These are phyloP conservation scores for Lichtheimia ornata DNA, from an alignment of 371 early-diverging fungal genomes.

Conservation along the genomic window DNA sequence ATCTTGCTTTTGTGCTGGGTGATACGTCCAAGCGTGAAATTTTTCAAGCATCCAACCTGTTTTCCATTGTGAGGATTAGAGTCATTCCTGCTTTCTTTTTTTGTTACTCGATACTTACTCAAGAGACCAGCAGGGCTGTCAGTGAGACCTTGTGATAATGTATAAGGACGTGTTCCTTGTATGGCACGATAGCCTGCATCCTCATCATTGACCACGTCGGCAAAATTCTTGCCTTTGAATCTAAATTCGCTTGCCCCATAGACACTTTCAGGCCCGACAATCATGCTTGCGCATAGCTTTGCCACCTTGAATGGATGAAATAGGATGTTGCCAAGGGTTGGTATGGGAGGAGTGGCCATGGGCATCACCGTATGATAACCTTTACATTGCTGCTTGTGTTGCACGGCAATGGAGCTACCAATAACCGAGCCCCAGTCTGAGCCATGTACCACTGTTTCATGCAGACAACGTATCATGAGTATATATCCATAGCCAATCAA, in stretches of 20 bases:
- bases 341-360: slow-evolving; percentile 37
- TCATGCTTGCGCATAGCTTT: slow-evolving; percentile 30
- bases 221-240: slow-evolving; percentile 17
- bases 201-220: slow-evolving; percentile 21
- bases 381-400: slow-evolving; percentile 38
- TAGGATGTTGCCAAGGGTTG: slow-evolving; percentile 28
- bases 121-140: slow-evolving; percentile 65
- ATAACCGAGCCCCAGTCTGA: slow-evolving; percentile 61
- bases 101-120: slow-evolving; percentile 16
- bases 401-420: slow-evolving; percentile 38
- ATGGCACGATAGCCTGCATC: slow-evolving; percentile 56
- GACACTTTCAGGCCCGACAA: slow-evolving; percentile 27
- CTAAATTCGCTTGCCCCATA: slow-evolving; percentile 16
- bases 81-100: not conserved
- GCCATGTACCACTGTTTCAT: slow-evolving; percentile 35
- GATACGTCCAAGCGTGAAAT: slow-evolving; percentile 57
- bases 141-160: slow-evolving; percentile 56
- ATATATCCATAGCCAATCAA: not conserved
- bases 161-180: slow-evolving; percentile 62
- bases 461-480: too few relatives aligned
- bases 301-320: slow-evolving; percentile 26
- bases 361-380: slow-evolving; percentile 51
- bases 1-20: slow-evolving; percentile 26
- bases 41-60: slow-evolving; percentile 70
- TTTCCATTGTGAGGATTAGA: not conserved